Conservation (phyloP, 202 grass and related monocot genomes). For the Dendrocalamus latiflorus region DNA sequence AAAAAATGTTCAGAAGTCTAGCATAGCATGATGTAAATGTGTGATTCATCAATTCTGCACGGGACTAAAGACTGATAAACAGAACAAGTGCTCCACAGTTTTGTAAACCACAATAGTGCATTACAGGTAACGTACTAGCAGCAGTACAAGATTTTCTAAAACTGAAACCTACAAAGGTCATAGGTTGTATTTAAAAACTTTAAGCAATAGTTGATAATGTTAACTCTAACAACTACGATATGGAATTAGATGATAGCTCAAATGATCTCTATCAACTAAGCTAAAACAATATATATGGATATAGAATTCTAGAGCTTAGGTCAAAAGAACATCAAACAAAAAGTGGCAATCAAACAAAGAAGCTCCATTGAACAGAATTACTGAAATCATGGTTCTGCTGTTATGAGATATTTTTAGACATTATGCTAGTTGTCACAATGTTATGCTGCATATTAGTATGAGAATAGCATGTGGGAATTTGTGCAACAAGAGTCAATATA, state of each 20-base stretch:
- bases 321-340: background rate
- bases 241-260: background rate
- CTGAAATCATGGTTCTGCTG: background rate
- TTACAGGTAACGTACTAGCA: background rate
- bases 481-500: no score
- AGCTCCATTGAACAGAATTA: background rate
- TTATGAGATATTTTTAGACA: background rate
- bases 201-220: background rate
- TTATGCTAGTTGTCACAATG: background rate
- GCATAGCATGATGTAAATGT: slow-evolving; percentile 12
- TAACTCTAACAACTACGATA: background rate
- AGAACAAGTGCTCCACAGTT: background rate
- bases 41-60: slow-evolving; percentile 3
- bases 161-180: background rate
- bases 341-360: background rate
- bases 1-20: slow-evolving; percentile 12
- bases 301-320: background rate
- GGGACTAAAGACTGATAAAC: background rate
- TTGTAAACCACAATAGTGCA: background rate
- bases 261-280: no score
- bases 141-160: background rate
- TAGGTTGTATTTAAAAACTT: background rate
- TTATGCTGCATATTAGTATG: background rate
- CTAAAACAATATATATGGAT: no score
- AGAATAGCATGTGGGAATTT: background rate